phyloP scores from a whole-genome alignment of 2,329 filamentous ascomycete genomes.

The Coniochaeta prunicola region DNA sequence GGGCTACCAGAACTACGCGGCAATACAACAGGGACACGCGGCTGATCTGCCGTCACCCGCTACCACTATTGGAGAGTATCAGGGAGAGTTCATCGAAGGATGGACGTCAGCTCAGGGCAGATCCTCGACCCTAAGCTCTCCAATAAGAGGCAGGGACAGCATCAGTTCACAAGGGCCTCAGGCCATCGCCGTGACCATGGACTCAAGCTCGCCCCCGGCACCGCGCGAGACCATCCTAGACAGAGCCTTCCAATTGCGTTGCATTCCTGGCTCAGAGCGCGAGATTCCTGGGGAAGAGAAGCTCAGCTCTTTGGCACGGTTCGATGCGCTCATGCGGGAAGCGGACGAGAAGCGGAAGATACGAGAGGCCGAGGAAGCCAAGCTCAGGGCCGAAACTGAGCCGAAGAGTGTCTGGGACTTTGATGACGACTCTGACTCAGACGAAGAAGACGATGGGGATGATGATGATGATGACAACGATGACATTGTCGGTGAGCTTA shows the following conservation, averaged over 20 bases:
- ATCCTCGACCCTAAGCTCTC: constrained; percentile 51
- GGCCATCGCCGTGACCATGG: constrained; percentile 20
- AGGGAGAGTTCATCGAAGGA: constrained; percentile 50
- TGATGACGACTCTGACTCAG: constrained; percentile 38
- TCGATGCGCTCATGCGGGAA: constrained; percentile 59
- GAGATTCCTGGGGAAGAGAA: constrained; percentile 52
- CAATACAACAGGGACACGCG: constrained; percentile 31
- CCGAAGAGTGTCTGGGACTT: constrained; percentile 44
- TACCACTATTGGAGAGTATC: constrained; percentile 43
- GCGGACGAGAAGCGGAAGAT: constrained; percentile 43
- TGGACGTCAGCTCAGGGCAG: constrained; percentile 55
- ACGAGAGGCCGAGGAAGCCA: constrained; percentile 24
- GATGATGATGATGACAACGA: constrained; percentile 32
- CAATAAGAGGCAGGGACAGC: constrained; percentile 46
- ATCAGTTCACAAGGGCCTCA: constrained; percentile 40
- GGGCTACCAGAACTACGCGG: constrained; percentile 39
- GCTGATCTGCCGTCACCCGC: constrained; percentile 51
- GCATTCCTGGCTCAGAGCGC: constrained; percentile 52
- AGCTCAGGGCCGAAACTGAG: constrained; percentile 14
- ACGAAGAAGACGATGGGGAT: constrained; percentile 28
- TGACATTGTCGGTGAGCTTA: constrained; percentile 24
- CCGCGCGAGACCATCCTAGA: constrained; percentile 61
- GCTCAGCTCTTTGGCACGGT: constrained; percentile 56
- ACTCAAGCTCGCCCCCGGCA: constrained; percentile 42
- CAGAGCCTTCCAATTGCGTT: constrained; percentile 56